Conservation (phyloP, 2,329 filamentous ascomycete species). For the Xylaria sp. region DNA sequence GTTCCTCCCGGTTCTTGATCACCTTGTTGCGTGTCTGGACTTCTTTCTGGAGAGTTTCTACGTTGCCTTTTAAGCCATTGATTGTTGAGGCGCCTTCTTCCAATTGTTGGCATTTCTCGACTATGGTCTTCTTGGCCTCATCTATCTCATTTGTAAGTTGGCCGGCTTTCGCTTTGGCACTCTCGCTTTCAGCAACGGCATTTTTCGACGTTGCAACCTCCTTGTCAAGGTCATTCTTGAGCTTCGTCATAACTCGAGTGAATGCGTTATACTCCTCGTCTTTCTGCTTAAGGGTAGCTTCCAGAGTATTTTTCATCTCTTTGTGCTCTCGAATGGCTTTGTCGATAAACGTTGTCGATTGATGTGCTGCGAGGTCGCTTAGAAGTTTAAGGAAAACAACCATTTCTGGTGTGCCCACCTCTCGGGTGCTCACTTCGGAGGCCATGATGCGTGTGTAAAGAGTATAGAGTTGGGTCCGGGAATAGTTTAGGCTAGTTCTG, state of each 20-base stretch:
- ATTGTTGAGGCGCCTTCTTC: constrained; percentile 12
- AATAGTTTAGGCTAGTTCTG: constrained; percentile 2
- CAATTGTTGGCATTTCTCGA: constrained; percentile 23
- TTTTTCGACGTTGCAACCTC: constrained; percentile 1
- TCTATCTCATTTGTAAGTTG: constrained; percentile 18
- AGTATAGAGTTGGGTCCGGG: background rate
- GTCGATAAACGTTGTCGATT: constrained; percentile 25
- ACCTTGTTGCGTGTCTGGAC: constrained; percentile 20
- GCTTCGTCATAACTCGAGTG: constrained; percentile 1
- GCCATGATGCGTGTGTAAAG: constrained; percentile 20
- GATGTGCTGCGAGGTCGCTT: constrained; percentile 1
- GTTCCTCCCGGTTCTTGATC: constrained; percentile 22
- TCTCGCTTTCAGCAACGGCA: constrained; percentile 15
- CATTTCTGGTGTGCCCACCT: constrained; percentile 11
- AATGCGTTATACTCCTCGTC: constrained; percentile 4
- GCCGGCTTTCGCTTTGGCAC: constrained; percentile 23
- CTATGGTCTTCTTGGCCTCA: constrained; percentile 26
- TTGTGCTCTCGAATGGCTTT: constrained; percentile 26
- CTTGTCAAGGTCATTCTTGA: background rate
- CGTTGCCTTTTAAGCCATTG: constrained; percentile 8
- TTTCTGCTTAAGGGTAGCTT: constrained; percentile 16
- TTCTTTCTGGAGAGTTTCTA: constrained; percentile 14
- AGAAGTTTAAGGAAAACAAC: constrained; percentile 27
- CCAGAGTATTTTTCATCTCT: constrained; percentile 1
- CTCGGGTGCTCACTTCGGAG: background rate